phyloP scores from a whole-genome alignment of 2,329 filamentous ascomycete species.

The Zasmidium citrigriseum region DNA sequence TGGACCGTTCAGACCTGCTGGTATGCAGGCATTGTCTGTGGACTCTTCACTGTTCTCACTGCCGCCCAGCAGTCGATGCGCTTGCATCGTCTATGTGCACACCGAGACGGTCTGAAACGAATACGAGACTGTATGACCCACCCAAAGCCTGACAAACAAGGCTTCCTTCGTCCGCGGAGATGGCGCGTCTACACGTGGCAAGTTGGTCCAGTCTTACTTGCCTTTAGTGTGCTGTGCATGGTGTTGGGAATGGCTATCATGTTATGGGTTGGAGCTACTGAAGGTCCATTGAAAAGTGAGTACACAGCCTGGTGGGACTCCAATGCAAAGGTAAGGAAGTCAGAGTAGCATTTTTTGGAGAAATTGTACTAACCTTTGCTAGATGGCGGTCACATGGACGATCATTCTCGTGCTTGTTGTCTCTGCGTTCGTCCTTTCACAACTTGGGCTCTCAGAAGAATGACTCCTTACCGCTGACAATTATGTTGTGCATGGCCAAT shows the following conservation, averaged over 20 bases:
- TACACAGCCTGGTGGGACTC: slow-evolving; percentile 33
- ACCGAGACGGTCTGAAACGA: slow-evolving; percentile 39
- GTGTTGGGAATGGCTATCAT: slow-evolving; percentile 41
- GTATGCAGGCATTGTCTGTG: slow-evolving; percentile 50
- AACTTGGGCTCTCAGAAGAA: slow-evolving; percentile 2
- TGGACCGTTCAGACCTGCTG: slow-evolving; percentile 46
- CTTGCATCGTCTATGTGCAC: slow-evolving; percentile 44
- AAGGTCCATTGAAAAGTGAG: slow-evolving; percentile 17
- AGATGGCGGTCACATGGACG: slow-evolving; percentile 10
- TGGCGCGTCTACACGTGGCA: slow-evolving; percentile 41
- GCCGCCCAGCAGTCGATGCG: slow-evolving; percentile 46
- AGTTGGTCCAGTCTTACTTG: slow-evolving; percentile 40
- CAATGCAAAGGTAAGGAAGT: slow-evolving; percentile 7
- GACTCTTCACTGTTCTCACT: slow-evolving; percentile 53
- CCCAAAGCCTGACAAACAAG: slow-evolving; percentile 20
- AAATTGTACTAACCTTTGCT: not conserved
- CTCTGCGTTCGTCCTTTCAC: slow-evolving; percentile 1
- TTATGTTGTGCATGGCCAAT: too few species aligned
- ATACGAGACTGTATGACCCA: slow-evolving; percentile 39
- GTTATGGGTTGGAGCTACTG: slow-evolving; percentile 38
- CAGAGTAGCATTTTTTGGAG: not conserved
- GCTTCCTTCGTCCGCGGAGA: slow-evolving; percentile 28
- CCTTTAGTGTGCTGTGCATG: slow-evolving; percentile 39
- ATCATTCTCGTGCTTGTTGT: slow-evolving; percentile 4
- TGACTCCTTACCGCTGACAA: too few species aligned